Evolutionary conservation across 179 eudicot species (phyloP).

Genomic region (Corrigiola litoralis): DNA sequence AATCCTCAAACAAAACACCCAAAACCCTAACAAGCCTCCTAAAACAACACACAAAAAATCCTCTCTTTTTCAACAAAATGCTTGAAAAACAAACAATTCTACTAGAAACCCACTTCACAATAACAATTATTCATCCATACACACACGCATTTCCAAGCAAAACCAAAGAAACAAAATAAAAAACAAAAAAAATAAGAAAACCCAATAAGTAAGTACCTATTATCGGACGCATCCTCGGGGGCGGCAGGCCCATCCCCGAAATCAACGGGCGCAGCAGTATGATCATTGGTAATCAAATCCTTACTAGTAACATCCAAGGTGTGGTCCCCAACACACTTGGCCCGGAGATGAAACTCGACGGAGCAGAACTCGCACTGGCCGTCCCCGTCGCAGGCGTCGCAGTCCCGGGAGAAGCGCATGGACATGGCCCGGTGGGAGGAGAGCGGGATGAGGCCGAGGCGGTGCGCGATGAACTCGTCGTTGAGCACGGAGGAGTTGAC

Average conservation of each 20-base stretch:
- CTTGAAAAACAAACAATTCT: too few relatives aligned
- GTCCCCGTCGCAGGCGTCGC: conserved; percentile 96
- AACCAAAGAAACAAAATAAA: neutral
- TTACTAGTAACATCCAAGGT: conserved; percentile 88
- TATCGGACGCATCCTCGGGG: conserved; percentile 42
- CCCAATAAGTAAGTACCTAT: conserved; percentile 12
- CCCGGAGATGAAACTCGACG: conserved; percentile 83
- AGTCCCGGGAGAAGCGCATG: conserved; percentile 94
- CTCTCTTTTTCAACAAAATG: too few relatives aligned
- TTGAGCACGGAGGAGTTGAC: conserved; percentile 86
- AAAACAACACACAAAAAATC: too few relatives aligned
- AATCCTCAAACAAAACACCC: too few relatives aligned
- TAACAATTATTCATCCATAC: too few relatives aligned
- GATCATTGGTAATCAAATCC: conserved; percentile 78
- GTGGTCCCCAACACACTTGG: conserved; percentile 63
- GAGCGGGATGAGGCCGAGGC: conserved; percentile 82
- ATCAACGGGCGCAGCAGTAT: conserved; percentile 71
- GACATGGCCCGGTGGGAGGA: conserved; percentile 84
- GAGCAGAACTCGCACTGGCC: conserved; percentile 98
- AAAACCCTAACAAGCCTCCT: too few relatives aligned
- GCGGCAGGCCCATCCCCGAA: conserved; percentile 42
- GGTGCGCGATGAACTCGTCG: conserved; percentile 94
- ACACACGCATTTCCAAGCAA: too few relatives aligned
- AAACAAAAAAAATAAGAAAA: neutral
- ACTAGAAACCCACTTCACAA: too few relatives aligned